phyloP scores from a whole-genome alignment of 306 rosid genomes.

The Quercus mongolica region DNA sequence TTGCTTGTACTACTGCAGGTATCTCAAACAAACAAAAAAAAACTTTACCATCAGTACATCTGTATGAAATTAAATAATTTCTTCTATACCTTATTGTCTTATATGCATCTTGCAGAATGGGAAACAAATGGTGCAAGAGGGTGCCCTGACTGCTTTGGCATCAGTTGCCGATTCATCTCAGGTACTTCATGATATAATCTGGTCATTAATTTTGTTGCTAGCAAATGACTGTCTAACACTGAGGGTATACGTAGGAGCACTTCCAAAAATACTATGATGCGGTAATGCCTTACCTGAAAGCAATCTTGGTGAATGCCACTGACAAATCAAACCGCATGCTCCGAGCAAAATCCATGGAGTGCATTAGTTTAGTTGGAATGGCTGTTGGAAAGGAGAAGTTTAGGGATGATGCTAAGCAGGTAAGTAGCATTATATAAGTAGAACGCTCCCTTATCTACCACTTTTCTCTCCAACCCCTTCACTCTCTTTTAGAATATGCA shows the following conservation, averaged over 20 bases:
- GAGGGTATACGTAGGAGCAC: slow-evolving; percentile 58
- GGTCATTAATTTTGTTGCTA: slow-evolving; percentile 7
- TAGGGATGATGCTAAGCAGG: slow-evolving; percentile 99
- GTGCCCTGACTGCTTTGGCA: slow-evolving; percentile 97
- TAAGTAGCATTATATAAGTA: slow-evolving; percentile 10
- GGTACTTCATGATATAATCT: slow-evolving; percentile 41
- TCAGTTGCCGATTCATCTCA: slow-evolving; percentile 99
- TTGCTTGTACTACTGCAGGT: slow-evolving; percentile 96
- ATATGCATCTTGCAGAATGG: slow-evolving; percentile 61
- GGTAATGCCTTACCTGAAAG: slow-evolving; percentile 95
- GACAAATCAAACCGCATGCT: slow-evolving; percentile 98
- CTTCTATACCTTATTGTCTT: not conserved
- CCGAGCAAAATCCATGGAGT: slow-evolving; percentile 99
- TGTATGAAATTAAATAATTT: not conserved
- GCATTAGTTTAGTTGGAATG: slow-evolving; percentile 99
- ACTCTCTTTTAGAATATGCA: not conserved
- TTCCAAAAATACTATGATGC: slow-evolving; percentile 95
- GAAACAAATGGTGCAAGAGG: slow-evolving; percentile 99
- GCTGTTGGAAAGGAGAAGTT: slow-evolving; percentile 99
- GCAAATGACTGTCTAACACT: slow-evolving; percentile 22
- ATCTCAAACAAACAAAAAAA: slow-evolving; percentile 5
- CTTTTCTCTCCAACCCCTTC: not conserved
- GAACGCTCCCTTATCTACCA: not conserved
- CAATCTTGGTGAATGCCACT: slow-evolving; percentile 90
- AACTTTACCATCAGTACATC: not conserved